phyloP scores from a whole-genome alignment of 2,329 filamentous ascomycete species.

The Fusarium oligoseptatum region DNA sequence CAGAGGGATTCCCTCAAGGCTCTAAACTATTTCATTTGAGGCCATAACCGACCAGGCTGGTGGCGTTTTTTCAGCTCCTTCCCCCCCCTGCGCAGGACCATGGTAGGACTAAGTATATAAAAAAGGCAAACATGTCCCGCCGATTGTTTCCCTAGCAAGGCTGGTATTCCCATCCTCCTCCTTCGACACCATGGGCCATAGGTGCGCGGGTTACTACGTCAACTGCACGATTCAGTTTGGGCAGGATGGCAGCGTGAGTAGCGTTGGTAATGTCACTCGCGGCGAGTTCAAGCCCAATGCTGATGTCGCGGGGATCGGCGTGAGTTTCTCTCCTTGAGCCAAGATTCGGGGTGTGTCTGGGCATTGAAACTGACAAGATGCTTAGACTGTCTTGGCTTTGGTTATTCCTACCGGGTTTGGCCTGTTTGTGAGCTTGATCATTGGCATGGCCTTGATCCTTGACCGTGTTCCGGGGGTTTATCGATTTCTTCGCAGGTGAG shows the following conservation, averaged over 20 bases:
- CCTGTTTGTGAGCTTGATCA: slow-evolving; percentile 3
- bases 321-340: neutral
- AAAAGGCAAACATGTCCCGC: neutral
- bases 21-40: neutral
- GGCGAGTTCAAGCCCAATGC: neutral
- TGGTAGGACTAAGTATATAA: neutral
- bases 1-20: neutral
- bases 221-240: slow-evolving; percentile 3
- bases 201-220: neutral
- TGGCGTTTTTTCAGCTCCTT: neutral
- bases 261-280: neutral
- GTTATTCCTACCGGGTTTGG: slow-evolving; percentile 1
- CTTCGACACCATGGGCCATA: neutral
- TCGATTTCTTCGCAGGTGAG: slow-evolving; percentile 6
- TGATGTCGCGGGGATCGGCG: slow-evolving; percentile 2
- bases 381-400: slow-evolving; percentile 4
- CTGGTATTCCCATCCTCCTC: neutral
- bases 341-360: neutral
- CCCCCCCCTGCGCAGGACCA: neutral
- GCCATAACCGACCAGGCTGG: neutral
- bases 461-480: neutral
- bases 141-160: neutral
- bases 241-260: neutral
- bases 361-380: neutral
- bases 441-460: neutral